A percentile compares a stretch with the other conserved stretches of the same genome.
These are phyloP conservation scores for Trichosporon coremiiforme DNA, from an alignment of 1,284 basidiomycete species.

Conservation along the genomic window DNA sequence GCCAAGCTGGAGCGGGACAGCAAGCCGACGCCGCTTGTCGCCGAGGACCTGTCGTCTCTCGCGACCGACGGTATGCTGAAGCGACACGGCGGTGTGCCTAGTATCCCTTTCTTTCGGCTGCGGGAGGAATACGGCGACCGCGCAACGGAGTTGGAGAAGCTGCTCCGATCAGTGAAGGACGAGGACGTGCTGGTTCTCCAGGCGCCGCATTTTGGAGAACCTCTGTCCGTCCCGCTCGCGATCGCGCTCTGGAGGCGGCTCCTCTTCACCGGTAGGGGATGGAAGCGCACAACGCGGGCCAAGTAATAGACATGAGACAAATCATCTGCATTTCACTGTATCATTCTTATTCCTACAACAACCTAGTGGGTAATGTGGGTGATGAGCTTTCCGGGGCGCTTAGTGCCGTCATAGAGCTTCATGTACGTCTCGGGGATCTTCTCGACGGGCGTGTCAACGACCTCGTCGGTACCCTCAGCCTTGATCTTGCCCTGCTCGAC, in stretches of 20 bases:
- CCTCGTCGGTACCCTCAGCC: slow-evolving; percentile 16
- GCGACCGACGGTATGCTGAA: neutral
- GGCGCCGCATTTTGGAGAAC: neutral
- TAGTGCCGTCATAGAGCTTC: slow-evolving; percentile 36
- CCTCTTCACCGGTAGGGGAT: neutral
- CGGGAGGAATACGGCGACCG: neutral
- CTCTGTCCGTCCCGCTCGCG: neutral
- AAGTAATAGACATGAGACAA: neutral
- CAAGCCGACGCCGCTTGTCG: neutral
- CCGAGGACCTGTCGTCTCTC: neutral
- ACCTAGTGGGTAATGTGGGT: slow-evolving; percentile 32
- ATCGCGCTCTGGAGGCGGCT: neutral
- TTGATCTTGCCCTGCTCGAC: slow-evolving; percentile 26
- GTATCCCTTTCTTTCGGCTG: neutral
- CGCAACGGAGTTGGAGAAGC: neutral
- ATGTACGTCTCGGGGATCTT: slow-evolving; percentile 39
- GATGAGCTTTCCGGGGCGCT: slow-evolving; percentile 38
- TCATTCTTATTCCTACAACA: neutral
- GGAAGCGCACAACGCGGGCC: neutral
- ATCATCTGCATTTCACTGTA: neutral
- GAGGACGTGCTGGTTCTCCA: slow-evolving; percentile 6
- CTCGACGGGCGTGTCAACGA: slow-evolving; percentile 36
- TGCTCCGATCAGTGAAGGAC: neutral
- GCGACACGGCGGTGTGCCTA: neutral
- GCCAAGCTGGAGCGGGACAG: neutral